Evolutionary conservation across 306 rosid genomes (phyloP).

Genomic region (Sophora flavescens): DNA sequence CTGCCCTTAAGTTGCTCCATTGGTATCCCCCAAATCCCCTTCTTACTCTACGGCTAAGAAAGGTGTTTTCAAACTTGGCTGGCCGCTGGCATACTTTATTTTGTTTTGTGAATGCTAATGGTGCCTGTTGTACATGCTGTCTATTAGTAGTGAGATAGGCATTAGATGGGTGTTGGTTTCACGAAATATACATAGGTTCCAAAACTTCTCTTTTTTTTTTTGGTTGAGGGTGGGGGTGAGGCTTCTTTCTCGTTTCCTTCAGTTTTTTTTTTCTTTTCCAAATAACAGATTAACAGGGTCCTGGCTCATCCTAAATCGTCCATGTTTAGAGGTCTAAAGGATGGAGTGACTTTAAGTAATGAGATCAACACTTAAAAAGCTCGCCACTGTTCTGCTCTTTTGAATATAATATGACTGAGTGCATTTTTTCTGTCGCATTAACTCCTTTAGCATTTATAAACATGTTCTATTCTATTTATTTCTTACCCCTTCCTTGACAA

Average conservation of each 20-base stretch:
- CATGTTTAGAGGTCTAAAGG: background rate
- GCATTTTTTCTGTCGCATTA: background rate
- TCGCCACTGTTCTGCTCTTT: background rate
- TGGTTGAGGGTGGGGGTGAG: no score
- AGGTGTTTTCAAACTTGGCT: background rate
- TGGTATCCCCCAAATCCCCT: background rate
- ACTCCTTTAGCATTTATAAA: background rate
- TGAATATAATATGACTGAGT: background rate
- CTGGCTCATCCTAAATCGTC: background rate
- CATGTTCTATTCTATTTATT: background rate
- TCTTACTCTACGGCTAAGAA: background rate
- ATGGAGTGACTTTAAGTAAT: background rate
- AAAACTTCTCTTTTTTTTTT: no score
- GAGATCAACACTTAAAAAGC: background rate
- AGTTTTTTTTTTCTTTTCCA: background rate
- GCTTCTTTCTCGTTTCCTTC: no score
- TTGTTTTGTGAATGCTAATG: slow-evolving; percentile 10
- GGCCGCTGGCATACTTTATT: background rate
- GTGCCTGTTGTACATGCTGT: slow-evolving; percentile 1
- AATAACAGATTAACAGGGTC: background rate
- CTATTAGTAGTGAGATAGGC: background rate
- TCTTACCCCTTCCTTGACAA: background rate
- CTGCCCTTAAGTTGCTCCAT: background rate
- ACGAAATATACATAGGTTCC: background rate
- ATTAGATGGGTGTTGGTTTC: background rate